Evolutionary conservation across 176 grass and related monocot species (phyloP).

Genomic region (Saccharum spontaneum): DNA sequence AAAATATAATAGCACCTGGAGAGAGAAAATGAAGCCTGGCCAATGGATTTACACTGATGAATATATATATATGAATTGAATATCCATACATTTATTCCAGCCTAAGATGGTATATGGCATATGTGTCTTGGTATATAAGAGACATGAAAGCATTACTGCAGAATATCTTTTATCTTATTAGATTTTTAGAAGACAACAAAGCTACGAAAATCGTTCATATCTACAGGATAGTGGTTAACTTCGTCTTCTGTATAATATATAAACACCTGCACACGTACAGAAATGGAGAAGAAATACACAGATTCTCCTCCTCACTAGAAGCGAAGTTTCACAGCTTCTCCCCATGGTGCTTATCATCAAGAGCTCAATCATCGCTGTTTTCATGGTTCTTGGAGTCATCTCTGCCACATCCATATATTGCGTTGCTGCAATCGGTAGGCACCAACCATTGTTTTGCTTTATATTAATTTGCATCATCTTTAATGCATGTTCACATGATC

Average conservation of each 20-base stretch:
- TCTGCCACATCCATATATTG: background rate
- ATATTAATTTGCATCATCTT: no score
- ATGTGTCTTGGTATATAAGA: no score
- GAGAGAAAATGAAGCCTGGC: background rate
- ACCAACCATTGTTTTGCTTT: background rate
- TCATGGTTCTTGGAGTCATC: background rate
- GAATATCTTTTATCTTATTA: background rate
- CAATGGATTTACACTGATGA: background rate
- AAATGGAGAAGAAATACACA: no score
- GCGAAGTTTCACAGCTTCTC: background rate
- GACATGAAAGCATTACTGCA: background rate
- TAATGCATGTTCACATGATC: no score
- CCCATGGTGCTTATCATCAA: background rate
- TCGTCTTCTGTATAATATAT: background rate
- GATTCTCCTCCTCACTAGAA: background rate
- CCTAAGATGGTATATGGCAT: background rate
- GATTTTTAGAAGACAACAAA: no score
- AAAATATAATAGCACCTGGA: background rate
- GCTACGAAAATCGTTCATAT: no score
- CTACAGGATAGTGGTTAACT: no score
- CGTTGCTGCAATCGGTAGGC: background rate
- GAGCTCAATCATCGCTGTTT: background rate
- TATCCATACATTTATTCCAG: background rate
- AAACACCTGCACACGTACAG: background rate
- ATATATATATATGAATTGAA: slow-evolving; percentile 2